Base-by-base conservation (phyloP, 257 asterid species). In the Solanum virginianum region DNA sequence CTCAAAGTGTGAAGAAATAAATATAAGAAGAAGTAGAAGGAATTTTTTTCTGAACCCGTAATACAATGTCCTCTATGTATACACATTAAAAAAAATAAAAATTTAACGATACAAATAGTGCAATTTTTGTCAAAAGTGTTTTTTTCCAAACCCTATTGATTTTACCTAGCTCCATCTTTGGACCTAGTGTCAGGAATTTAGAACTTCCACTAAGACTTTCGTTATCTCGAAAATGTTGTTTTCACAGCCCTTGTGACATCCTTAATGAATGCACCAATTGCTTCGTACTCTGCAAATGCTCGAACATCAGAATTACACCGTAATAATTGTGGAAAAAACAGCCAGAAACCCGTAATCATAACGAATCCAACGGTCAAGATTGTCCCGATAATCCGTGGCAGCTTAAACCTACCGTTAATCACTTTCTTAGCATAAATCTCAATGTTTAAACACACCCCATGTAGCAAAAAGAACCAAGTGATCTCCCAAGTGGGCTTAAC, bases 401-500 rank as follows among this genome's bases (percentile, higher is more conserved):
- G 16, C 71, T 47, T 88, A 86, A 89, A 89, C 86, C 89, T 83
- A 16, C 89, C 91, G 4, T 80, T 69, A 1, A 89, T 59, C 20
- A 72, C 89, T 90, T 89, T 94, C 92, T 95, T 95, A 8, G 72
- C 88, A 2, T 49, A 80, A 12, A 92, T 82, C 91, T 93, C 95
- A 4, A 62, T 85, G 81, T 56, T 57, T 86, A 95, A 49, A 84
- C 91, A 87, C 16, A 84, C 68, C 4, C 98, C 99, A 71, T 94
- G 98, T 39, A 94, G 54, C 72, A 94, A 51, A 71, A 94, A 95
- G 84, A 92, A 92, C 83, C 89, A 87, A 0, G 92, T 92, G 83
- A 88, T 83, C 24, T 90, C 95, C 97, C 99, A 90, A 22, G 91
- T 94, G 85, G 99, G 99, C 88, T 13, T 80, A 83, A 53, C 85